Evolutionary conservation across 768 basidiomycete species (phyloP).

Genomic region (Arthromyces matolae): DNA sequence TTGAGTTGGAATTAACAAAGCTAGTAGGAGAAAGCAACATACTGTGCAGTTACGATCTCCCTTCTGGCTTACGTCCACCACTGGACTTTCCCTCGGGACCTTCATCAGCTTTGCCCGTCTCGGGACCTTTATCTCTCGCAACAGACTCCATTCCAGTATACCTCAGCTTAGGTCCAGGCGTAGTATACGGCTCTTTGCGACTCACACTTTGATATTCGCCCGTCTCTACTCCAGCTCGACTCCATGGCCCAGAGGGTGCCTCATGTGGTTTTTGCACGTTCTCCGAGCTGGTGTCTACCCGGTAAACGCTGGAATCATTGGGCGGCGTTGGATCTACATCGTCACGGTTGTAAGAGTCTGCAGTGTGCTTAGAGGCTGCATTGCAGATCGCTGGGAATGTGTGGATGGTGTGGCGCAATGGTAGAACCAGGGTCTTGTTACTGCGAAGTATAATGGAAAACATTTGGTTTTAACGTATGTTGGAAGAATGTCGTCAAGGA

Average conservation of each 20-base stretch:
- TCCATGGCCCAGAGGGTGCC: constrained; percentile 44
- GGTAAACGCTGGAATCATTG: constrained; percentile 36
- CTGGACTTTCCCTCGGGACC: constrained; percentile 37
- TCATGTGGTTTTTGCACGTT: constrained; percentile 47
- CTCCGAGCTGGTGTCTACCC: constrained; percentile 43
- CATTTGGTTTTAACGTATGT: no score
- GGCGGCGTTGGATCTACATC: constrained; percentile 45
- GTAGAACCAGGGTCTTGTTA: constrained; percentile 2
- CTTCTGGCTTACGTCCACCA: constrained; percentile 32
- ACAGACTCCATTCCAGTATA: constrained; percentile 26
- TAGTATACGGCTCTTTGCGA: constrained; percentile 30
- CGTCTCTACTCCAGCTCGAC: constrained; percentile 35
- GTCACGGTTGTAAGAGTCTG: constrained; percentile 47
- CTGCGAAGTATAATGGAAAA: constrained; percentile 6
- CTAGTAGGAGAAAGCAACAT: not conserved
- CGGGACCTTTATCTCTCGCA: constrained; percentile 30
- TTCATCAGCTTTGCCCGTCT: constrained; percentile 29
- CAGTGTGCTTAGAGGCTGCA: constrained; percentile 21
- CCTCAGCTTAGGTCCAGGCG: constrained; percentile 25
- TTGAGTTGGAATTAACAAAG: no score
- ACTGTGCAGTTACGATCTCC: constrained; percentile 7
- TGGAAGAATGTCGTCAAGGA: not conserved
- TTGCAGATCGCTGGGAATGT: constrained; percentile 1
- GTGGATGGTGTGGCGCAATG: constrained; percentile 5
- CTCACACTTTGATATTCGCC: constrained; percentile 31